Percentiles rank a stretch among this genome's conserved stretches.
These are phyloP conservation scores for Alternaria ethzedia DNA, from an alignment of 2,329 filamentous ascomycete species.

Conservation along the genomic window DNA sequence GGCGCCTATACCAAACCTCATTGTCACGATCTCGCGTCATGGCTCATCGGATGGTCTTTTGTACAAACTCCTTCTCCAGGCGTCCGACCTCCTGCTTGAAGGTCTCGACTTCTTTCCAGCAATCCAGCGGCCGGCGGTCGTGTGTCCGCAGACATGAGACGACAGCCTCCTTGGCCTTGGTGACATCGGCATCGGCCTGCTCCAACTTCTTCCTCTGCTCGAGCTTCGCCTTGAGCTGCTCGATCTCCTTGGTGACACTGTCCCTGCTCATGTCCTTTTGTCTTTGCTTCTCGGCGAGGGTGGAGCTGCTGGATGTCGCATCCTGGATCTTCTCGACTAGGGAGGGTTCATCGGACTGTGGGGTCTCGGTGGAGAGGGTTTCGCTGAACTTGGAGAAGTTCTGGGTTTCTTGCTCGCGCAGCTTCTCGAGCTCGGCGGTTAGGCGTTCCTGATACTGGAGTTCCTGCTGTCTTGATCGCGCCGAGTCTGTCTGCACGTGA, in stretches of 20 bases:
- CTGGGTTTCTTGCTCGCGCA: constrained; percentile 73
- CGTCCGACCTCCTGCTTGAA: constrained; percentile 90
- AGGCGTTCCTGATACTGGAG: constrained; percentile 89
- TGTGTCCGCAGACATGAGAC: constrained; percentile 82
- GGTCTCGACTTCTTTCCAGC: constrained; percentile 88
- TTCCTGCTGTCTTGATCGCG: constrained; percentile 82
- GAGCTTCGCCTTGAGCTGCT: constrained; percentile 59
- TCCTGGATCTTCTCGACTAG: constrained; percentile 47
- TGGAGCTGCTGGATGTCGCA: constrained; percentile 43
- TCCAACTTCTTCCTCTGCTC: constrained; percentile 63
- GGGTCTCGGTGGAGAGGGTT: constrained; percentile 60
- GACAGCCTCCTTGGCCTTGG: constrained; percentile 76
- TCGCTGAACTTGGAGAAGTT: constrained; percentile 73
- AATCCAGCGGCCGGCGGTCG: constrained; percentile 88
- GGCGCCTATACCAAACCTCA: not conserved
- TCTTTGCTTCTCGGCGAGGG: constrained; percentile 49
- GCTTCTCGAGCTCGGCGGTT: constrained; percentile 79
- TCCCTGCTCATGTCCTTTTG: constrained; percentile 58
- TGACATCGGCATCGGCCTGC: constrained; percentile 72
- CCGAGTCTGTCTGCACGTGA: constrained; percentile 76
- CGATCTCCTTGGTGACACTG: constrained; percentile 64
- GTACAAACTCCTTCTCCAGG: constrained; percentile 86
- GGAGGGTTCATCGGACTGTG: constrained; percentile 39
- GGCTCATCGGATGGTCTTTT: constrained; percentile 69
- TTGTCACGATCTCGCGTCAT: not conserved